These are phyloP conservation scores for Candida pseudocylindracea DNA, from an alignment of 1,139 yeast genomes.

Conservation along the genomic window DNA sequence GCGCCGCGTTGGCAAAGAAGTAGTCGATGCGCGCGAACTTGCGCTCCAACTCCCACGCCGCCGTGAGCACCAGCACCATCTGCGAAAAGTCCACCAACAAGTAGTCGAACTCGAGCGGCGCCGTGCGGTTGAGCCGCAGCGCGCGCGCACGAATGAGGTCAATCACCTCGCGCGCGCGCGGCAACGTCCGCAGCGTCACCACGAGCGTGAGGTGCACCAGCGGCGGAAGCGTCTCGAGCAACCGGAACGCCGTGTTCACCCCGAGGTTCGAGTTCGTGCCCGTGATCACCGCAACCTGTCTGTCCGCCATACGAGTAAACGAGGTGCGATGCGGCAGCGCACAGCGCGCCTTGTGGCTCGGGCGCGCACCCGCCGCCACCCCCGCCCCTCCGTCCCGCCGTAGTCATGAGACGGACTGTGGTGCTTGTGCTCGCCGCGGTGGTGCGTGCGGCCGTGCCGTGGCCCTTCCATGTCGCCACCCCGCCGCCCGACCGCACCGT, in stretches of 20 bases:
- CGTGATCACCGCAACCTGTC: constrained; percentile 18
- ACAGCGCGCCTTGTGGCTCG: no score
- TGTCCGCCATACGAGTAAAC: no score
- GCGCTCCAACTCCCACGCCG: constrained; percentile 44
- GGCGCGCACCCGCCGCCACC: no score
- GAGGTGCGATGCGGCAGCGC: no score
- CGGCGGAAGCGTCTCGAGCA: constrained; percentile 34
- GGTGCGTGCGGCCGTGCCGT: no score
- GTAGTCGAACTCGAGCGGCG: constrained; percentile 64
- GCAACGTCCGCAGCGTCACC: constrained; percentile 74
- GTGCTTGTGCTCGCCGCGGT: no score
- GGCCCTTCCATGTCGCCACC: no score
- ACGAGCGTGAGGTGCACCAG: constrained; percentile 45
- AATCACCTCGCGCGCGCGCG: constrained; percentile 65
- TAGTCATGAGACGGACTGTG: no score
- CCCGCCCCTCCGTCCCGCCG: no score
- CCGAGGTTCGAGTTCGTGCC: constrained; percentile 57
- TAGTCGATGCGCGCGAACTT: constrained; percentile 51
- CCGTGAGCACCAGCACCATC: constrained; percentile 67
- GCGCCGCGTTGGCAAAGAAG: constrained; percentile 74
- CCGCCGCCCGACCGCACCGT: no score
- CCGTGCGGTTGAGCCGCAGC: constrained; percentile 16
- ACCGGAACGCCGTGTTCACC: constrained; percentile 57
- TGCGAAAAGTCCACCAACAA: constrained; percentile 71
- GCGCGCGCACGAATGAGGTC: constrained; percentile 30